Percentiles rank a stretch among this genome's conserved stretches.
Evolutionary conservation across 164 flowering plant species (phyloP).

Genomic region (Tinospora cordifolia): DNA sequence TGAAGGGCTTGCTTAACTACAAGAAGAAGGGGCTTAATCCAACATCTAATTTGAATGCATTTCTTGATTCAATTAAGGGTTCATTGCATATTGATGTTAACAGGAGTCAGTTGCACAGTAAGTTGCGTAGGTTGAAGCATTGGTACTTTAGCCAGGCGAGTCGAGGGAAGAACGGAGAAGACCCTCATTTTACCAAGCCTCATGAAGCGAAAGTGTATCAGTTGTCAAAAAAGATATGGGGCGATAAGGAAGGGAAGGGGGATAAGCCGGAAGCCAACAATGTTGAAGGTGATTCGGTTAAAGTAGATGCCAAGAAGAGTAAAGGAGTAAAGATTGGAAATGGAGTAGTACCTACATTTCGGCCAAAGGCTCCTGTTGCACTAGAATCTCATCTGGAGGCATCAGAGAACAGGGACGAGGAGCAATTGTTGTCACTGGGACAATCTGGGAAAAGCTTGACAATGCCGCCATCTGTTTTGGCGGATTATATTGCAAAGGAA

Average conservation of each 20-base stretch:
- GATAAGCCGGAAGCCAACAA: slow-evolving; percentile 3
- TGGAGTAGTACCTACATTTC: background rate
- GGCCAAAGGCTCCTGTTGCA: background rate
- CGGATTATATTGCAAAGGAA: background rate
- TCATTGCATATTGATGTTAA: slow-evolving; percentile 21
- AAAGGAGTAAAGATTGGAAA: background rate
- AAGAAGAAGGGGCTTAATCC: slow-evolving; percentile 25
- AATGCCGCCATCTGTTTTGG: slow-evolving; percentile 4
- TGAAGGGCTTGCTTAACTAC: slow-evolving; percentile 36
- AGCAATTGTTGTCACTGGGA: background rate
- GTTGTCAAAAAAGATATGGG: slow-evolving; percentile 46
- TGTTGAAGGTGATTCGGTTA: slow-evolving; percentile 1
- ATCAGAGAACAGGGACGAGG: background rate
- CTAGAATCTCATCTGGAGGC: background rate
- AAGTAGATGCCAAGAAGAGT: slow-evolving; percentile 8
- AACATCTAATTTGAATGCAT: slow-evolving; percentile 18
- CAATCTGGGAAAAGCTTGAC: background rate
- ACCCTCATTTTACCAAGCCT: slow-evolving; percentile 24
- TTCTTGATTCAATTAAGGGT: slow-evolving; percentile 29
- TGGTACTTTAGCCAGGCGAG: slow-evolving; percentile 24
- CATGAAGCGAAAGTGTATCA: slow-evolving; percentile 33
- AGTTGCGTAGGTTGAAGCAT: slow-evolving; percentile 37
- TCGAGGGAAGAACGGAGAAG: slow-evolving; percentile 22
- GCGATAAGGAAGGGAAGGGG: slow-evolving; percentile 2
- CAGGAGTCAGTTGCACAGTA: slow-evolving; percentile 29